These are phyloP conservation scores for Herpetospermum pedunculosum DNA, from an alignment of 306 rosid species.

Conservation along the genomic window DNA sequence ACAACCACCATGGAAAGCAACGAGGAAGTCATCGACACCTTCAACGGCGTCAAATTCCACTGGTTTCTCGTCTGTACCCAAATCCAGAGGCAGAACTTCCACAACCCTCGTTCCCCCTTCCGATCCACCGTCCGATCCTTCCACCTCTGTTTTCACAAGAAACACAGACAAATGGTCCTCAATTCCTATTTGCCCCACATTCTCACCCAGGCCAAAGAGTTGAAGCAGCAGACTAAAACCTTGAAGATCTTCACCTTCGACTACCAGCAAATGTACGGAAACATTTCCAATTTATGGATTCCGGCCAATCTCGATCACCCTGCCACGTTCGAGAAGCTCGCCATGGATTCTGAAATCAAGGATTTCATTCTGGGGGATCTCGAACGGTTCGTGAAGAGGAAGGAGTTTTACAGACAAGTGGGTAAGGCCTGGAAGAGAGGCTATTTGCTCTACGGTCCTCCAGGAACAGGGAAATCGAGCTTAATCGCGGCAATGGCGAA, in stretches of 20 bases:
- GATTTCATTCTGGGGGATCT: conserved; percentile 38
- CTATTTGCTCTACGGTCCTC: conserved; percentile 65
- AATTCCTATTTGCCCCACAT: conserved; percentile 39
- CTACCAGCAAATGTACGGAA: conserved; percentile 13
- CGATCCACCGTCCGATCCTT: conserved; percentile 30
- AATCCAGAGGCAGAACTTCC: conserved; percentile 3
- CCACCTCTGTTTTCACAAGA: conserved; percentile 45
- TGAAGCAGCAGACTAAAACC: conserved; percentile 37
- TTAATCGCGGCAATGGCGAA: conserved; percentile 81
- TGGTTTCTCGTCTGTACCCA: conserved; percentile 35
- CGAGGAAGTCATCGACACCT: conserved; percentile 30
- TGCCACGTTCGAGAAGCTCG: conserved; percentile 50
- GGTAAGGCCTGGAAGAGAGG: conserved; percentile 91
- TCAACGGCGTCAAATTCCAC: conserved; percentile 30
- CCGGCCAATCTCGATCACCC: conserved; percentile 55
- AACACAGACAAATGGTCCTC: conserved; percentile 38
- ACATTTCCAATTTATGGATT: conserved; percentile 26
- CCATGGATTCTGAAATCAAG: conserved; percentile 35
- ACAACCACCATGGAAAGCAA: conserved; percentile 31
- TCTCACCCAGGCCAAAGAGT: conserved; percentile 21
- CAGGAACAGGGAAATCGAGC: conserved; percentile 83
- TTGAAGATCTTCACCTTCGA: conserved; percentile 43
- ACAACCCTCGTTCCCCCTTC: conserved; percentile 16
- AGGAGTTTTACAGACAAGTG: conserved; percentile 41
- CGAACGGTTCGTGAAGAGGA: conserved; percentile 40